Base-by-base conservation (phyloP, 305 asterid genomes). In the Caryopteris hybrid region DNA sequence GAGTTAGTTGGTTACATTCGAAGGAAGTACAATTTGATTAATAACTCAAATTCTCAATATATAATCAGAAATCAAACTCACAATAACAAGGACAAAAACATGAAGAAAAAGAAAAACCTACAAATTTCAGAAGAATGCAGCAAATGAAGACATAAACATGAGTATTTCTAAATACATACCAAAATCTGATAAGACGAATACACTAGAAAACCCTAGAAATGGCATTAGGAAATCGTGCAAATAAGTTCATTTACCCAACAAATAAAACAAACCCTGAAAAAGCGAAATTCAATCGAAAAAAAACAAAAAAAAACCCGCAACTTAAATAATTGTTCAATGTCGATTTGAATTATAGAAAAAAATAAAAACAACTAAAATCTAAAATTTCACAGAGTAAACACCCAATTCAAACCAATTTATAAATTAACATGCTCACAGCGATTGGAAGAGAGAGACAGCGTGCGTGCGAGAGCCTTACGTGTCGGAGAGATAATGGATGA, bases 401-500 rank as follows among this genome's bases (percentile, higher is more conserved):
- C 63, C 53, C 33, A 71, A 76, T 52, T 43, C 21, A 60, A 64
- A 3, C 38, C 42, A 59, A 10, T 43, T 62, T 6, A 8, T 7
- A 10, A 42, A 68, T 50, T 53, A 62, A 33, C 16, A 55, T 33
- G 55, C 18, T 50, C 18, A 16, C 1, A 42, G 45, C 13, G 46
- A 5, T 43, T 2, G 42, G 38, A 56, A 48, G 17, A 1, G 42
- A 47, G 54, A 22, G 54, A 22, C 41, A 31, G 69, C 8, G 46
- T 4, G 39, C 0, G 14, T 0, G 10, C 6, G 16, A 64, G n/a
- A 64, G 65, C 36, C 82, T 79, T 77, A 93, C 99, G 95, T 75
- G 18, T 95, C 85, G 46, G 97, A 84, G 27, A 90, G 89, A 68
- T 88, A 88, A 74, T 93, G 99, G 66, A 90, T 88, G 85, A 93